A percentile compares a stretch with the other conserved stretches of the same genome.
phyloP scores from a whole-genome alignment of 202 grass and related monocot genomes.

The Brachypodium distachyon region DNA sequence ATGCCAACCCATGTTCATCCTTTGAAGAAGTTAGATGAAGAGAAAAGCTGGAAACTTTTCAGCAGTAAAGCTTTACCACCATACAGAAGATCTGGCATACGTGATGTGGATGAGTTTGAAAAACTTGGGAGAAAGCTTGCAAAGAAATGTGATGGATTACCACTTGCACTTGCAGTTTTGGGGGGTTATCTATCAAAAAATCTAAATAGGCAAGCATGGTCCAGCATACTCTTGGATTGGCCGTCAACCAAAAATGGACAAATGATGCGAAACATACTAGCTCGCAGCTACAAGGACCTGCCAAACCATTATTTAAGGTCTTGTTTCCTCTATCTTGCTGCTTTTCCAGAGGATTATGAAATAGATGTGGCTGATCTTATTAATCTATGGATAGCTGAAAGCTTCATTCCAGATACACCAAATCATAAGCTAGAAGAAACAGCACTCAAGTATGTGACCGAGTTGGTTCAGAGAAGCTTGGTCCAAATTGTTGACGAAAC shows the following conservation, averaged over 20 bases:
- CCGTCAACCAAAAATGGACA: background rate
- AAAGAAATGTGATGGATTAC: conserved; percentile 16
- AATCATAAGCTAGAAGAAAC: background rate
- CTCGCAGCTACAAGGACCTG: background rate
- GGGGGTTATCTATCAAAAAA: background rate
- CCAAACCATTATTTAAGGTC: background rate
- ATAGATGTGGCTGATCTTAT: background rate
- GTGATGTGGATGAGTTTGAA: background rate
- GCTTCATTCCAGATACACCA: background rate
- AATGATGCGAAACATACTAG: background rate
- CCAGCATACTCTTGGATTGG: background rate
- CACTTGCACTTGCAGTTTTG: conserved; percentile 7
- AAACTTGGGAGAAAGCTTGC: background rate
- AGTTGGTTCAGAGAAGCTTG: background rate
- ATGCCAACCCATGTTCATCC: background rate
- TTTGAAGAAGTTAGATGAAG: conserved; percentile 3
- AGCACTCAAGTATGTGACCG: background rate
- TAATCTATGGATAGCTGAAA: background rate
- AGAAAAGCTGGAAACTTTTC: conserved; percentile 10
- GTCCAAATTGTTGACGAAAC: background rate
- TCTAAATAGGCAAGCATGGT: background rate
- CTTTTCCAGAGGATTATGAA: background rate
- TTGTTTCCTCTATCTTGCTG: background rate
- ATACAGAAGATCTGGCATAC: background rate
- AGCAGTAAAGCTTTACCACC: conserved; percentile 10